phyloP scores from a whole-genome alignment of 2,329 filamentous ascomycete species.

The Alternaria sp. region DNA sequence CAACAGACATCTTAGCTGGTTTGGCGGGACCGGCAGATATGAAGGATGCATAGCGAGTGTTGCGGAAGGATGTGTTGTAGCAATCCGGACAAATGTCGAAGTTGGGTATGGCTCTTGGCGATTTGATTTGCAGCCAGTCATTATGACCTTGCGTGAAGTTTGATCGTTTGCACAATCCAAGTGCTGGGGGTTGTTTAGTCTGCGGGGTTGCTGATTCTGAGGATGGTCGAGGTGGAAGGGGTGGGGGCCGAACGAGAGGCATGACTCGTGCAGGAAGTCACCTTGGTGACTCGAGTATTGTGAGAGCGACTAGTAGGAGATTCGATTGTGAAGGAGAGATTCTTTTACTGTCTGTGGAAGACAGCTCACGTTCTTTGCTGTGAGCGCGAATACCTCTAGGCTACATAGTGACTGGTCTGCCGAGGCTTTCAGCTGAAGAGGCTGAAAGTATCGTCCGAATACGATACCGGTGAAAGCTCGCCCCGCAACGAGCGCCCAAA shows the following conservation, averaged over 20 bases:
- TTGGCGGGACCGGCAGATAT: slow-evolving; percentile 15
- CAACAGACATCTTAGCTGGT: slow-evolving; percentile 5
- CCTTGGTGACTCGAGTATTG: neutral
- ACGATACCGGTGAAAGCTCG: slow-evolving; percentile 16
- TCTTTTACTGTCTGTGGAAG: neutral
- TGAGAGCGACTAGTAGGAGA: neutral
- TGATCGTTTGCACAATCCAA: slow-evolving; percentile 13
- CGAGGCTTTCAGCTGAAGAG: slow-evolving; percentile 3
- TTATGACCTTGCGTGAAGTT: slow-evolving; percentile 10
- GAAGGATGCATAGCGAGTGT: slow-evolving; percentile 19
- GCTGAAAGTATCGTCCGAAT: slow-evolving; percentile 7
- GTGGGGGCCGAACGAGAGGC: slow-evolving; percentile 18
- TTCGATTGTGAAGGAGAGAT: neutral
- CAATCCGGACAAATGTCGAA: slow-evolving; percentile 29
- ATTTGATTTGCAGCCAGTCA: slow-evolving; percentile 22
- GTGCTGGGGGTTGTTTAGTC: slow-evolving; percentile 2
- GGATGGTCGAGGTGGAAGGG: slow-evolving; percentile 1
- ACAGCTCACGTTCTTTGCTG: neutral
- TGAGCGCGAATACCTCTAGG: neutral
- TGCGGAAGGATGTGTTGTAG: slow-evolving; percentile 23
- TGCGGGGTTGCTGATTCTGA: slow-evolving; percentile 1
- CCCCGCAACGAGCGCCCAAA: slow-evolving; percentile 6
- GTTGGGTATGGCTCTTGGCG: slow-evolving; percentile 11
- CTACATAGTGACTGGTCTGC: neutral
- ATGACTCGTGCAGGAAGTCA: slow-evolving; percentile 3